Conservation (phyloP, 805 yeast species). For the Kuraishia piskuri region DNA sequence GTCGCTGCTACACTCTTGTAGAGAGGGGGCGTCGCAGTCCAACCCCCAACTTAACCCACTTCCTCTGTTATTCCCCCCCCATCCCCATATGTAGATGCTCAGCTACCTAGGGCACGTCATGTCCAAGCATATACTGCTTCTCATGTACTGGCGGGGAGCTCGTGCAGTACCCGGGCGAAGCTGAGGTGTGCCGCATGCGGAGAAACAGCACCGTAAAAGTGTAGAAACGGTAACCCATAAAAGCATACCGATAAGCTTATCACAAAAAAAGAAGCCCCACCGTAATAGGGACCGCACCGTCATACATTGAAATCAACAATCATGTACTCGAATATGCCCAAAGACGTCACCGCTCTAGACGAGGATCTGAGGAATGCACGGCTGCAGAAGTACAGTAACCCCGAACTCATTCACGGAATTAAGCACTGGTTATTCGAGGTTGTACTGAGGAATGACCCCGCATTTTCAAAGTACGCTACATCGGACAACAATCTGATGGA, state of each 20-base stretch:
- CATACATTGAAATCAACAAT: not conserved
- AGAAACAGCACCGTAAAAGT: not conserved
- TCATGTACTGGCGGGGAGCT: not conserved
- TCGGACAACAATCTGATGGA: constrained; percentile 40
- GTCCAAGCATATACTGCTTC: not conserved
- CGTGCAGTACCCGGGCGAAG: not conserved
- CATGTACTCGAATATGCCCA: constrained; percentile 2
- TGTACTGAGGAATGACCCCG: not conserved
- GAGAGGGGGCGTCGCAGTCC: not conserved
- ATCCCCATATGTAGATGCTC: too few species aligned
- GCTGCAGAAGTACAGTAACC: constrained; percentile 37
- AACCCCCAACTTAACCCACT: too few species aligned
- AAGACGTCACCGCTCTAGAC: constrained; percentile 48
- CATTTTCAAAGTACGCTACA: constrained; percentile 5
- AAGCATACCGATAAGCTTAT: not conserved
- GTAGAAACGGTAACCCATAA: not conserved
- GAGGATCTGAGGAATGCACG: constrained; percentile 49
- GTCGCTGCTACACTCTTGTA: not conserved
- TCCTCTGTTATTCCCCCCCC: not conserved
- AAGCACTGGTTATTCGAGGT: constrained; percentile 44
- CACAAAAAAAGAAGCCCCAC: not conserved
- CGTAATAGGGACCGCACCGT: not conserved
- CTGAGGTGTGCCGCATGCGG: not conserved
- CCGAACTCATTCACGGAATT: constrained; percentile 20
- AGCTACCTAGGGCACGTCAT: not conserved